phyloP scores from a whole-genome alignment of 257 asterid species.

The Misopates orontium region DNA sequence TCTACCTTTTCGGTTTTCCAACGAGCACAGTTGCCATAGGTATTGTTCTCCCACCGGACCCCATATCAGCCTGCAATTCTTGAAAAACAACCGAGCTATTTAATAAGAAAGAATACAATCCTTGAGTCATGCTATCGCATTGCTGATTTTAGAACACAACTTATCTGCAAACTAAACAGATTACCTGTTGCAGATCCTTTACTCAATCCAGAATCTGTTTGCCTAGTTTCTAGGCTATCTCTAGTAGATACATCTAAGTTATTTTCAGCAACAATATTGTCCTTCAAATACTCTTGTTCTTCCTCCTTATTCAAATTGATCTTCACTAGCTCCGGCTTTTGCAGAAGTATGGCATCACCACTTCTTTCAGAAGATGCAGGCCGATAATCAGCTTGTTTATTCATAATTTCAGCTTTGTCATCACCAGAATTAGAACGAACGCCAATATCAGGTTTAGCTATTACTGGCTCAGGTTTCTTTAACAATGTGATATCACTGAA shows the following conservation, averaged over 20 bases:
- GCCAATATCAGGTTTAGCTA: constrained; percentile 24
- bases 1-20: constrained; percentile 74
- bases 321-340: constrained; percentile 46
- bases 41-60: constrained; percentile 34
- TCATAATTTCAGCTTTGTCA: constrained; percentile 22
- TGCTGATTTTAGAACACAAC: constrained; percentile 5
- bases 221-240: constrained; percentile 26
- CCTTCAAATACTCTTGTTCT: constrained; percentile 40
- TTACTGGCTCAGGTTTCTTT: constrained; percentile 66
- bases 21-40: constrained; percentile 51
- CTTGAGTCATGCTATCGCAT: neutral
- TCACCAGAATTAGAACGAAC: constrained; percentile 31
- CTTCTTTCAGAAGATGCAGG: constrained; percentile 26
- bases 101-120: constrained; percentile 27
- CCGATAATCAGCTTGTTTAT: constrained; percentile 29
- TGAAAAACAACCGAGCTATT: constrained; percentile 45
- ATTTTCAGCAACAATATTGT: constrained; percentile 26
- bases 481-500: constrained; percentile 73
- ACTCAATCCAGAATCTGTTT: constrained; percentile 34
- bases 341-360: constrained; percentile 33
- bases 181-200: constrained; percentile 56
- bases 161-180: constrained; percentile 27
- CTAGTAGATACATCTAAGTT: constrained; percentile 24
- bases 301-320: constrained; percentile 34
- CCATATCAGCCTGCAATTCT: constrained; percentile 62